Evolutionary conservation across 768 basidiomycete species (phyloP).

Genomic region (Pleurotus salmoneostramineus): DNA sequence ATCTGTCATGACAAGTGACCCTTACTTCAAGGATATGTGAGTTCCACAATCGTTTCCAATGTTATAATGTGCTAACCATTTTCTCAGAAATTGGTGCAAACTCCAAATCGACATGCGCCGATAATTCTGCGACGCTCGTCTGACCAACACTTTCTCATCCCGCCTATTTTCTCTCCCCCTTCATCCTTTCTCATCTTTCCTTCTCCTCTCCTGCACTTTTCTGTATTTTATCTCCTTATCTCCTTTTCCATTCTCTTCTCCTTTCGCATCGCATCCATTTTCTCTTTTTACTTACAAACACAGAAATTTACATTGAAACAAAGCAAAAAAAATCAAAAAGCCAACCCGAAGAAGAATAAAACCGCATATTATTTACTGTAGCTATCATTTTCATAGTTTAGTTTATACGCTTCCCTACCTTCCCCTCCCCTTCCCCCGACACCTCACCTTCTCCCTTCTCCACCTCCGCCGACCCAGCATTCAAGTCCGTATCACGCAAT

Average conservation of each 20-base stretch:
- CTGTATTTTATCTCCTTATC: background rate
- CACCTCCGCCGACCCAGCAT: too few relatives aligned
- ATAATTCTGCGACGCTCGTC: background rate
- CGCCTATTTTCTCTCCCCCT: background rate
- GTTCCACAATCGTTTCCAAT: background rate
- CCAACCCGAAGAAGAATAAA: too few relatives aligned
- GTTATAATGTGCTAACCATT: background rate
- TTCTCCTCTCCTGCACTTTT: background rate
- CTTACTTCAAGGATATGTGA: background rate
- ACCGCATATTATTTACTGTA: too few relatives aligned
- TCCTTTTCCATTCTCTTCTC: background rate
- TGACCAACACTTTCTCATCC: background rate
- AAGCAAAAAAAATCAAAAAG: background rate
- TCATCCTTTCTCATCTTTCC: background rate
- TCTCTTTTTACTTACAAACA: background rate
- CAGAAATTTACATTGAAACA: background rate
- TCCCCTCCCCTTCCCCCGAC: too few relatives aligned
- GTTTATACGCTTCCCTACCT: too few relatives aligned
- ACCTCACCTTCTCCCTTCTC: too few relatives aligned
- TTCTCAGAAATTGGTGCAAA: background rate
- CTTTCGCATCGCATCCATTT: background rate
- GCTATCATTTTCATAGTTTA: too few relatives aligned
- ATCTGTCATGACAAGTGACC: slow-evolving; percentile 1
- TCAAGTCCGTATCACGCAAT: too few relatives aligned
- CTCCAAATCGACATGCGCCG: background rate